Evolutionary conservation across 1,284 basidiomycete genomes (phyloP).

Genomic region (Tilletia walkeri): DNA sequence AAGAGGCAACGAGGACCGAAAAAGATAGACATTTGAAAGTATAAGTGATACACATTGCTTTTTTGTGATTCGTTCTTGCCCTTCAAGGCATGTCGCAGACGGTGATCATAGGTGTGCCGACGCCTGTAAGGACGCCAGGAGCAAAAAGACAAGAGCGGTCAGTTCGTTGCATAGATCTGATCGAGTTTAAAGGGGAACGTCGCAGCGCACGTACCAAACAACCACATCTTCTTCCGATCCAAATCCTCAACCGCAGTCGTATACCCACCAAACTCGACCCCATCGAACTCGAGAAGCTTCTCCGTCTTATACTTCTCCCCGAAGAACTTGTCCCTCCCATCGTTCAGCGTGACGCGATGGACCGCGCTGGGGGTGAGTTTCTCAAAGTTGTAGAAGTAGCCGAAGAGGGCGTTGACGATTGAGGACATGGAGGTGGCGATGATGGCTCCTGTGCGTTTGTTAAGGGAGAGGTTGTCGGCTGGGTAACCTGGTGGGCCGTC

Average conservation of each 20-base stretch:
- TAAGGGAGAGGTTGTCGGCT: constrained; percentile 38
- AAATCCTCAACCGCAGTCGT: not conserved
- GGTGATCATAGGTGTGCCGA: too few species aligned
- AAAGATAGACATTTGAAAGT: too few species aligned
- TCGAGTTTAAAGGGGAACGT: too few species aligned
- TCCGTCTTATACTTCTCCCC: constrained; percentile 46
- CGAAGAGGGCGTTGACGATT: constrained; percentile 27
- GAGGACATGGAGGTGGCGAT: constrained; percentile 35
- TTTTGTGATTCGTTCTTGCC: too few species aligned
- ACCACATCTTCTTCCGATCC: not conserved
- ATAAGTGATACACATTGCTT: too few species aligned
- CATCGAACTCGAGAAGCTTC: constrained; percentile 40
- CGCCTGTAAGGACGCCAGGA: too few species aligned
- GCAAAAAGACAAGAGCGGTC: too few species aligned
- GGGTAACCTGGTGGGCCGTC: constrained; percentile 31
- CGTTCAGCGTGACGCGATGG: constrained; percentile 37
- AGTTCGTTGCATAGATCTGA: too few species aligned
- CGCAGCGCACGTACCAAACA: not conserved
- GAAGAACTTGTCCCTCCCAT: constrained; percentile 35
- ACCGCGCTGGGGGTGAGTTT: constrained; percentile 28
- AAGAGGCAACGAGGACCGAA: too few species aligned
- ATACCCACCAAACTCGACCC: constrained; percentile 14
- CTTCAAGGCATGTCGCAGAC: too few species aligned
- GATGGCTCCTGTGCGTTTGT: constrained; percentile 33
- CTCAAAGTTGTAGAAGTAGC: constrained; percentile 23